Evolutionary conservation across 208 protist species (phyloP).

Genomic region (Acanthamoeba castellanii): DNA sequence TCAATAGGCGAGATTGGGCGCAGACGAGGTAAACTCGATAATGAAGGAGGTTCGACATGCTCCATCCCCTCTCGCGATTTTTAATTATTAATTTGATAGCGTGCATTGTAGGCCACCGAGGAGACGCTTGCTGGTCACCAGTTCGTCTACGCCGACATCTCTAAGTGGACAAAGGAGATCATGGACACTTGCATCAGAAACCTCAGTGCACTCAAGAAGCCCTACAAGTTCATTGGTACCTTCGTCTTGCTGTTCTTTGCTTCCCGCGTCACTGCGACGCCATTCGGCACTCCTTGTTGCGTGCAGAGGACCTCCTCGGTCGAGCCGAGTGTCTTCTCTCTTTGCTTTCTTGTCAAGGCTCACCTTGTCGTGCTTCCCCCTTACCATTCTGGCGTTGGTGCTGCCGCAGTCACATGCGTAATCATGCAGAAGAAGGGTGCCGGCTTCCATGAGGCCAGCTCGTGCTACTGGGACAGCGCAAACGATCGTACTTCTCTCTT

Average conservation of each 20-base stretch:
- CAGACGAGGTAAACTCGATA: slow-evolving; percentile 17
- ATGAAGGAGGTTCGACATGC: background rate
- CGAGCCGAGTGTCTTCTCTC: background rate
- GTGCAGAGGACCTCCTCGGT: background rate
- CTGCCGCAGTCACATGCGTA: slow-evolving; percentile 87
- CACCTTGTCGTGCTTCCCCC: background rate
- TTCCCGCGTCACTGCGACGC: background rate
- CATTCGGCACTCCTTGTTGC: slow-evolving; percentile 17
- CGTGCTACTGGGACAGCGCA: slow-evolving; percentile 91
- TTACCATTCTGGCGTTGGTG: too few relatives aligned
- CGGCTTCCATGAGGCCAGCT: slow-evolving; percentile 89
- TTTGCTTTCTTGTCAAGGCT: background rate
- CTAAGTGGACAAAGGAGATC: slow-evolving; percentile 88
- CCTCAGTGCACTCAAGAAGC: slow-evolving; percentile 86
- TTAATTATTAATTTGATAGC: background rate
- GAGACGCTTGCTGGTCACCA: slow-evolving; percentile 63
- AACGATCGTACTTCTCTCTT: slow-evolving; percentile 80
- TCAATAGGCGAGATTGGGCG: background rate
- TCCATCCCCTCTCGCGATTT: background rate
- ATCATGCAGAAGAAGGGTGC: slow-evolving; percentile 93
- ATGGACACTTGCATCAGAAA: slow-evolving; percentile 88
- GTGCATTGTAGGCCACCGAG: slow-evolving; percentile 80
- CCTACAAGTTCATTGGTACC: slow-evolving; percentile 90
- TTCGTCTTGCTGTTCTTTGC: slow-evolving; percentile 18
- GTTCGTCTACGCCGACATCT: slow-evolving; percentile 87